phyloP scores from a whole-genome alignment of 768 basidiomycete species.

The Paxillus involutus region DNA sequence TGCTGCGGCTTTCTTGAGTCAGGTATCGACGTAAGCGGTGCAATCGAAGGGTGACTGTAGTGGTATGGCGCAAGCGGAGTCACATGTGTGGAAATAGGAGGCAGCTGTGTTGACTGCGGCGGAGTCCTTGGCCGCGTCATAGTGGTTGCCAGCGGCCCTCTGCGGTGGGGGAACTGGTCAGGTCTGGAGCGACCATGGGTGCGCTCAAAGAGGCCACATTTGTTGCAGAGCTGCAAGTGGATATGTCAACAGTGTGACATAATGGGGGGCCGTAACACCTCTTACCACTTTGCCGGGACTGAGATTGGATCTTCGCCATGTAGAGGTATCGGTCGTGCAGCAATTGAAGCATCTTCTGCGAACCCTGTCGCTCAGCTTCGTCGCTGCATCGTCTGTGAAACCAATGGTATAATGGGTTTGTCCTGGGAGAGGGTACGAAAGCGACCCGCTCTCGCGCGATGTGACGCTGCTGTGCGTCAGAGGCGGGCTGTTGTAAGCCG shows the following conservation, averaged over 20 bases:
- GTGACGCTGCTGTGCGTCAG: conserved; percentile 21
- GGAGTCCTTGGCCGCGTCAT: conserved; percentile 50
- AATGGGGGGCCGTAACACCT: not conserved
- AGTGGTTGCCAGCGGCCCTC: conserved; percentile 61
- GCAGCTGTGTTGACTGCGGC: conserved; percentile 43
- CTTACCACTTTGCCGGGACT: conserved; percentile 77
- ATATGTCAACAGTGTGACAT: conserved; percentile 1
- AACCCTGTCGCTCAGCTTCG: conserved; percentile 76
- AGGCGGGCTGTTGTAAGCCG: conserved; percentile 26
- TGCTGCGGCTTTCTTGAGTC: conserved; percentile 35
- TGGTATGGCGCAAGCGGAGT: conserved; percentile 45
- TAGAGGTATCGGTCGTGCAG: conserved; percentile 81
- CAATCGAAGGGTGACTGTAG: conserved; percentile 53
- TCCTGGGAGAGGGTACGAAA: conserved; percentile 38
- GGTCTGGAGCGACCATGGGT: conserved; percentile 78
- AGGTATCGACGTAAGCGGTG: conserved; percentile 41
- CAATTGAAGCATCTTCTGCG: conserved; percentile 82
- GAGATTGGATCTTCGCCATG: conserved; percentile 76
- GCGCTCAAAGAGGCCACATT: conserved; percentile 79
- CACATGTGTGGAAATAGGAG: conserved; percentile 43
- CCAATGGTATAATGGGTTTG: conserved; percentile 40
- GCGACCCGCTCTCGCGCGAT: conserved; percentile 26
- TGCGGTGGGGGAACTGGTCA: conserved; percentile 79
- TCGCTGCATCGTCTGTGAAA: conserved; percentile 77
- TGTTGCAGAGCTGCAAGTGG: conserved; percentile 44